phyloP scores from a whole-genome alignment of 192 early-diverging fungal genomes.

The Diversispora epigaea region DNA sequence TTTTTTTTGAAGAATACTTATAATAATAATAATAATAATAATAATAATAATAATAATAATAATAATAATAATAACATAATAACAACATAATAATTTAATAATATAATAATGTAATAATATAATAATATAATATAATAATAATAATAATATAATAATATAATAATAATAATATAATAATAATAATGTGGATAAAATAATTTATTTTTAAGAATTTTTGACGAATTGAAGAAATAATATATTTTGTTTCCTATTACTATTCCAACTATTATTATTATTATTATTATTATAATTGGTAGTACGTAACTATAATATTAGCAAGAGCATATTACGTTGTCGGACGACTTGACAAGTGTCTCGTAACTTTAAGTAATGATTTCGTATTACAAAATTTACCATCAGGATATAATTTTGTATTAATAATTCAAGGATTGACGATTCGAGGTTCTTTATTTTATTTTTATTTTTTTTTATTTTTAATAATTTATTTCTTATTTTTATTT shows the following conservation, averaged over 20 bases:
- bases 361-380: conserved; percentile 41
- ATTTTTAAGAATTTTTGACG: neutral
- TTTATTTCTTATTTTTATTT: neutral
- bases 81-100: no score
- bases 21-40: no score
- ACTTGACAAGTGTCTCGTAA: conserved; percentile 47
- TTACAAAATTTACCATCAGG: conserved; percentile 42
- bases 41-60: no score
- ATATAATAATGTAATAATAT: no score
- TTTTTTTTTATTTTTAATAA: conserved; percentile 15
- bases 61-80: no score
- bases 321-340: conserved; percentile 54
- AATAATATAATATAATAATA: no score
- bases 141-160: neutral
- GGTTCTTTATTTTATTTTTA: conserved; percentile 34
- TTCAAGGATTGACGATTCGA: conserved; percentile 59
- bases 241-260: neutral
- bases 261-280: neutral
- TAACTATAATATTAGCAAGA: conserved; percentile 58
- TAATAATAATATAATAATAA: neutral
- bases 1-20: neutral
- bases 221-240: neutral
- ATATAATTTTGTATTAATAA: conserved; percentile 59
- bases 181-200: neutral
- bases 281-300: conserved; percentile 33